Conservation (phyloP, 371 early-diverging fungal species). For the Mucor irregularis region DNA sequence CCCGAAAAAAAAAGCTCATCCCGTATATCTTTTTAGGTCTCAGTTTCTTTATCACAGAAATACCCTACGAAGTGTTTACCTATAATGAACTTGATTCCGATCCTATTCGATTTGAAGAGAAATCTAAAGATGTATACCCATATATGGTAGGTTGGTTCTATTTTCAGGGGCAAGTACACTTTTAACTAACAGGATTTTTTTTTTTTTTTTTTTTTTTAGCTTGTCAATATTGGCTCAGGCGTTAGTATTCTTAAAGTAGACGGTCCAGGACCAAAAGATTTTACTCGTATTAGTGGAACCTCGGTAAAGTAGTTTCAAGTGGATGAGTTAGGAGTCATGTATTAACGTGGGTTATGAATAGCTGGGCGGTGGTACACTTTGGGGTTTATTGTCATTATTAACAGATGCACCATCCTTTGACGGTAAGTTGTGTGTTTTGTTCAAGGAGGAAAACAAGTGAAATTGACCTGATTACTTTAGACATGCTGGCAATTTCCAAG, state of each 20-base stretch:
- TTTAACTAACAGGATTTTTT: background rate
- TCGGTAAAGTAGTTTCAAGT: conserved; percentile 56
- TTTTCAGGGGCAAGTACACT: no score
- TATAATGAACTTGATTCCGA: conserved; percentile 69
- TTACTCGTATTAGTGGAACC: conserved; percentile 89
- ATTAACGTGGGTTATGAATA: conserved; percentile 6
- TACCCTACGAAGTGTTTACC: conserved; percentile 93
- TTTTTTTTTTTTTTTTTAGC: conserved; percentile 30
- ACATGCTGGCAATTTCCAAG: conserved; percentile 93
- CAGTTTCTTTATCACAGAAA: conserved; percentile 89
- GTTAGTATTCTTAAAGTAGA: conserved; percentile 88
- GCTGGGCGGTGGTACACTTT: conserved; percentile 96
- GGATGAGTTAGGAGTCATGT: background rate
- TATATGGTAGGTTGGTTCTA: conserved; percentile 60
- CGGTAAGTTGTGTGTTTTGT: conserved; percentile 43
- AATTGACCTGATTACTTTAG: conserved; percentile 28
- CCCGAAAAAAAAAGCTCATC: background rate
- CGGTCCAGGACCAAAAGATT: conserved; percentile 60
- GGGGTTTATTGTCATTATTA: conserved; percentile 89
- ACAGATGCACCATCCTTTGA: conserved; percentile 86
- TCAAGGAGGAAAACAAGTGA: background rate
- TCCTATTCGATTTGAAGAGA: conserved; percentile 83
- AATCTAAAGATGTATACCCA: conserved; percentile 70
- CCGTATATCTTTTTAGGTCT: conserved; percentile 50
- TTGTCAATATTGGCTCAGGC: conserved; percentile 92